Percentiles rank a stretch among this genome's conserved stretches.
Evolutionary conservation across 2,329 filamentous ascomycete genomes (phyloP).

Genomic region (Lachnellula arida): DNA sequence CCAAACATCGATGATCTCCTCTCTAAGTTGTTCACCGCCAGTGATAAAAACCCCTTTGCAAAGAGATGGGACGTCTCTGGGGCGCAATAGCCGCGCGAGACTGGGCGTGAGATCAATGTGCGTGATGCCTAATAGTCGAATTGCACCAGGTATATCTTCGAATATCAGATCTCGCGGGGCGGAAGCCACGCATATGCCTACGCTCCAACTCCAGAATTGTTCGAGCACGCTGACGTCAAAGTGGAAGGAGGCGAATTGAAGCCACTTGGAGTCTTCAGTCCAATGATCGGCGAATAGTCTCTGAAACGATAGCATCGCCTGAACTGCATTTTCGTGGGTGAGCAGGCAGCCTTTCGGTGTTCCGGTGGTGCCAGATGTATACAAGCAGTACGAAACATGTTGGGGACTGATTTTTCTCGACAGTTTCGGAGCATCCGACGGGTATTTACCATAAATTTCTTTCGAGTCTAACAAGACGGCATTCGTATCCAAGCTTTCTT

Average conservation of each 20-base stretch:
- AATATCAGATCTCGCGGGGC: conserved; percentile 81
- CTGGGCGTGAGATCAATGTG: conserved; percentile 92
- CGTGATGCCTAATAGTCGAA: conserved; percentile 69
- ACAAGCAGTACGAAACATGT: conserved; percentile 33
- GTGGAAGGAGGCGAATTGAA: conserved; percentile 92
- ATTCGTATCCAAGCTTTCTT: conserved; percentile 15
- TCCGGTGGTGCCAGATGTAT: conserved; percentile 36
- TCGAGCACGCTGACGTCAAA: conserved; percentile 93
- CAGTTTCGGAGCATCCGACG: conserved; percentile 23
- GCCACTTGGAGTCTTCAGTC: conserved; percentile 69
- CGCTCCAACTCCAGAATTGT: conserved; percentile 94
- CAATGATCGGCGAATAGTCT: conserved; percentile 72
- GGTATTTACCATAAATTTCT: conserved; percentile 7
- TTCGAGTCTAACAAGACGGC: conserved; percentile 28
- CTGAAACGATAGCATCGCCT: conserved; percentile 85
- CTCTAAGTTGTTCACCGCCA: conserved; percentile 80
- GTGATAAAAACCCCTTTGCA: conserved; percentile 88
- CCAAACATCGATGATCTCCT: conserved; percentile 86
- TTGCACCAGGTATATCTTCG: conserved; percentile 71
- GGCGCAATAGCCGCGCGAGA: conserved; percentile 71
- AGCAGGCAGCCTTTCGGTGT: conserved; percentile 60
- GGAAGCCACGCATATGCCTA: conserved; percentile 78
- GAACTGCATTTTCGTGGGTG: conserved; percentile 82
- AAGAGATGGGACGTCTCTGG: conserved; percentile 73
- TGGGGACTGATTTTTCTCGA: conserved; percentile 18